Base-by-base conservation (phyloP, 257 asterid genomes). In the Mentha longifolia region DNA sequence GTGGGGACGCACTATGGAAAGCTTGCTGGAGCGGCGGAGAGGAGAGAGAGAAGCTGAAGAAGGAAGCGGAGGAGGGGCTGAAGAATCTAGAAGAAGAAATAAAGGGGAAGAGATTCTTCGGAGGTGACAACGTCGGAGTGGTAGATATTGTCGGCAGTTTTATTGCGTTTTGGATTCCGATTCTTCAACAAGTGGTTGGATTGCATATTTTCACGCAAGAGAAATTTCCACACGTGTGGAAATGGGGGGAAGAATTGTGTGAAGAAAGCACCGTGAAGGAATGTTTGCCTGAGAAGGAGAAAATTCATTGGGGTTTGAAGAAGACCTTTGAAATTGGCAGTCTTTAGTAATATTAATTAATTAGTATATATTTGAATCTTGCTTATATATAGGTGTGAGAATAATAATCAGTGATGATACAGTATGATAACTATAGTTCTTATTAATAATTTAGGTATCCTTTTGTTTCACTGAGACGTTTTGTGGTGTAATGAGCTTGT, bases 81-180 rank as follows among this genome's bases (percentile, higher is more conserved):
- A 70, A 64, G 52, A 10, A 78, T 70, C 71, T 85, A 0, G 89
- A 89, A 6, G 56, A 52, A 9, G 82, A 85, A 60, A 64, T 85
- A 0, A 52, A 78, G 15, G 87, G 79, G 4, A 82, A 85, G 63
- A 86, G 80, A 37, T 86, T 83, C 61, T 89, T 86, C 3, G 92
- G 89, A 1, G 96, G 91, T 37, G 93, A 85, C 20, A 54, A 45
- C 0, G 59, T 87, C 50, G 91, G 92, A 11, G 4, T 80, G 1
- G 76, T 80, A 19, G 93, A 87, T 45, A 66, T 89, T 2, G 67
- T 47, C 25, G 84, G 73, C 1, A 84, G 45, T 63, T 67, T 61
- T 64, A 9, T 85, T 1, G 89, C 76, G 0, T 63, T 66, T 11
- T 79, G 85, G 85, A 4, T 47, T 30, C 62, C 65, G 59, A 63